Percentiles rank a stretch among this genome's conserved stretches.
These are phyloP conservation scores for Ocimum tenuiflorum DNA, from an alignment of 257 asterid species.

Conservation along the genomic window DNA sequence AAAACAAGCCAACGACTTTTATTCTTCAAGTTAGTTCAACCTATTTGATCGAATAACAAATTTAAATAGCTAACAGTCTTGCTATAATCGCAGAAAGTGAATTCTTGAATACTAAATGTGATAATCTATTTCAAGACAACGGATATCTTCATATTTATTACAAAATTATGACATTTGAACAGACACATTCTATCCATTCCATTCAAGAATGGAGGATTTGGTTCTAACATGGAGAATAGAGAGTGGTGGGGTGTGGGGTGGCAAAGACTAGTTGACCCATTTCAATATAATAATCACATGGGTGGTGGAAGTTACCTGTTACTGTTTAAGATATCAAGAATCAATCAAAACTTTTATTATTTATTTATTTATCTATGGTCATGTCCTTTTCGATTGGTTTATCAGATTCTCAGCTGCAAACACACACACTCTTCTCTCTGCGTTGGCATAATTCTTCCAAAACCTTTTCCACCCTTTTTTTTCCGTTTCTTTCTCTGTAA, in stretches of 20 bases:
- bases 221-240: background rate
- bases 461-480: conserved; percentile 2
- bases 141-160: no score
- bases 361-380: background rate
- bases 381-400: conserved; percentile 1
- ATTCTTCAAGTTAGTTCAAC: no score
- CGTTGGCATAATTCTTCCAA: conserved; percentile 28
- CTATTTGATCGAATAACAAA: no score
- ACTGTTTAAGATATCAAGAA: conserved; percentile 21
- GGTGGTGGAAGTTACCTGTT: conserved; percentile 20
- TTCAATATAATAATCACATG: background rate
- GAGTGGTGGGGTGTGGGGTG: background rate
- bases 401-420: conserved; percentile 15
- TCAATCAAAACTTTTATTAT: no score
- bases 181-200: no score
- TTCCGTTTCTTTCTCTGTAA: background rate
- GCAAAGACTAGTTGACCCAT: conserved; percentile 23
- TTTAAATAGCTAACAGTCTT: no score
- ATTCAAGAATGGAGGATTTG: background rate
- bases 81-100: no score
- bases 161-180: no score
- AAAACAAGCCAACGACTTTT: no score
- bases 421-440: background rate
- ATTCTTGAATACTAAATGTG: no score
- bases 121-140: no score